Percentiles rank a stretch among this genome's conserved stretches.
These are phyloP conservation scores for Gentiana macrophylla DNA, from an alignment of 257 asterid species.

Conservation along the genomic window DNA sequence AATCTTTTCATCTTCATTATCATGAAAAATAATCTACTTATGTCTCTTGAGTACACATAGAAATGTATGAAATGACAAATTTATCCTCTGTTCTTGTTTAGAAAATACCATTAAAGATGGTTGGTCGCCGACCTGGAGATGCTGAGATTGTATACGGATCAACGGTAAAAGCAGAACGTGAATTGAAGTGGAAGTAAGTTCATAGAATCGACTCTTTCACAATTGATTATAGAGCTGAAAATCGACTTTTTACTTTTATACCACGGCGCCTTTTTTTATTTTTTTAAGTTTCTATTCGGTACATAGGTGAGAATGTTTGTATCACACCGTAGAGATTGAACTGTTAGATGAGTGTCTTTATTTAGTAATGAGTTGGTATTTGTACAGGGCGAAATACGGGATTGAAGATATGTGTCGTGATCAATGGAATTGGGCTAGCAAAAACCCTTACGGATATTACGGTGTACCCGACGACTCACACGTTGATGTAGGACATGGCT, in stretches of 20 bases:
- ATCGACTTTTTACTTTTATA: no score
- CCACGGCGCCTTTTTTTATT: not conserved
- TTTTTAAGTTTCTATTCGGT: no score
- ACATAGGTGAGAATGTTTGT: no score
- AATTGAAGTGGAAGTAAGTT: conserved; percentile 93
- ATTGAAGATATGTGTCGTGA: conserved; percentile 84
- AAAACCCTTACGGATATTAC: conserved; percentile 77
- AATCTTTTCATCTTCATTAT: no score
- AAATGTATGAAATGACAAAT: not conserved
- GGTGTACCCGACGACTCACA: conserved; percentile 28
- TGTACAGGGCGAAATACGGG: conserved; percentile 65
- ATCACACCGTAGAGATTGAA: no score
- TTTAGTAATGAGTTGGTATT: not conserved
- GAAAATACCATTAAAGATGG: conserved; percentile 81
- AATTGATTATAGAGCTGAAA: no score
- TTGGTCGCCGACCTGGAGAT: conserved; percentile 94
- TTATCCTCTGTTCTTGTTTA: conserved; percentile 5
- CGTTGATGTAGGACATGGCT: not conserved
- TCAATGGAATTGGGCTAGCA: conserved; percentile 99
- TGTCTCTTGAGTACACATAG: no score
- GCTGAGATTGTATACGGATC: conserved; percentile 84
- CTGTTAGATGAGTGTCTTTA: no score
- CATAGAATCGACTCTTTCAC: not conserved
- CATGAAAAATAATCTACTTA: no score
- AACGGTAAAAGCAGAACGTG: conserved; percentile 77